Base-by-base conservation (phyloP, 345 rosid species). In the Murraya paniculata region DNA sequence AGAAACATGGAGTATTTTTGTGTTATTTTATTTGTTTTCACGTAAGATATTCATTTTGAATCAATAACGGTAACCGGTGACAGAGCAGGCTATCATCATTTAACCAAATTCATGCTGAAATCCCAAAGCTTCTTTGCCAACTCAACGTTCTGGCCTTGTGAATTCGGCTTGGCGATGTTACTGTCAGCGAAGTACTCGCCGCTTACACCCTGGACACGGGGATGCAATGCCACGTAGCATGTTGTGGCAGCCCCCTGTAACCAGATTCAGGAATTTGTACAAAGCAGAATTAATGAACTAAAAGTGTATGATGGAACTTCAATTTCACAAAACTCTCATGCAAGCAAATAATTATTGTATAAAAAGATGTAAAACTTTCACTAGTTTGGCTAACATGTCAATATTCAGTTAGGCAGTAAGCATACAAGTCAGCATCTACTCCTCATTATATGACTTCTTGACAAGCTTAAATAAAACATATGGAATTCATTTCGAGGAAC, bases 211-310 rank as follows among this genome's bases (percentile, higher is more conserved):
- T 77, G 85, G 5, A 86, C 88, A 70, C 86, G 83, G 28, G 94
- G 92, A 75, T 89, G 86, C 81, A 91, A 75, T 24, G 94, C 94
- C 73, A 84, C 83, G 41, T 88, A 89, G 83, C 94, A 89, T 33
- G 89, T 82, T 30, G 92, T 91, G 48, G 92, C 92, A 60, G 94
- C 92, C 27, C 92, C 92, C 90, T 91, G 48, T 60, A 35, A 71
- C 68, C 80, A 55, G n/a, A 41, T 19, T 38, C 28, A 60, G 11
- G 41, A 30, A 45, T 19, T 28, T 53, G 19, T 28, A 48, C 21
- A 24, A 14, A 19, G 50, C n/a, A 39, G 35, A 24, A 48, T 24
- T 41, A 64, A 72, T 2, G 9, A n/a, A 45, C 60, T 27, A 4
- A 21, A 38, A 73, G 68, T 55, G 50, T 25, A 55, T 25, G 16